Percentiles rank a stretch among this genome's conserved stretches.
Conservation (phyloP, 1,284 basidiomycete genomes). For the Acaromyces ingoldii region DNA sequence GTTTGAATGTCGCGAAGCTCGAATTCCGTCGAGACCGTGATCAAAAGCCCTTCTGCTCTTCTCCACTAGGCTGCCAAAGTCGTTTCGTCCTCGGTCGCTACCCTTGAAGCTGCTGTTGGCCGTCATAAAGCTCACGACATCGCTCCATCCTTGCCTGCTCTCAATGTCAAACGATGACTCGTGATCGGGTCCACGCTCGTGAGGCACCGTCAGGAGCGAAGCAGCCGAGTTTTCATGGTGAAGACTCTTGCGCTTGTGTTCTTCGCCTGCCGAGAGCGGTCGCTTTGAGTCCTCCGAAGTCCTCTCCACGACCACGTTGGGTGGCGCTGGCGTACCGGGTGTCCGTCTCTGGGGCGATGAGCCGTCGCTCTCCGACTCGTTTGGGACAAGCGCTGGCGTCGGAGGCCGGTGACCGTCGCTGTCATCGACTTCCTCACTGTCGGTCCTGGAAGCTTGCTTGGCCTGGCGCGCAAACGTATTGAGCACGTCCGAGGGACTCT, state of each 20-base stretch:
- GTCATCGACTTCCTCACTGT: too few species aligned
- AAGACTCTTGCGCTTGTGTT: background rate
- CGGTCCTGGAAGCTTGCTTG: too few species aligned
- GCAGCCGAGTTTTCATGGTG: background rate
- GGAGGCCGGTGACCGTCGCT: background rate
- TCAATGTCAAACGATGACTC: slow-evolving; percentile 20
- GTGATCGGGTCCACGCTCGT: background rate
- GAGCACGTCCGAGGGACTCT: too few species aligned
- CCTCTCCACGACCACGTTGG: too few species aligned
- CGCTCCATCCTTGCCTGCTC: slow-evolving; percentile 32
- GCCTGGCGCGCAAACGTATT: too few species aligned
- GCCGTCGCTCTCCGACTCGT: slow-evolving; percentile 2
- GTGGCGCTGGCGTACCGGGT: background rate
- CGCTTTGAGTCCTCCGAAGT: too few species aligned
- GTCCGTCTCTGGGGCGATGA: slow-evolving; percentile 1
- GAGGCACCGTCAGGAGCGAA: slow-evolving; percentile 6
- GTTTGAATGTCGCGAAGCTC: too few species aligned
- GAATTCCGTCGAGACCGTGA: background rate
- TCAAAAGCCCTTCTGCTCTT: background rate
- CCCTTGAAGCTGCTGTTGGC: background rate
- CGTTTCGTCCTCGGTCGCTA: background rate
- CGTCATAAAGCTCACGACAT: slow-evolving; percentile 24
- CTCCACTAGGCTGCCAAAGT: background rate
- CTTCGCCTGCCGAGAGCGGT: too few species aligned
- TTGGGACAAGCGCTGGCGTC: slow-evolving; percentile 1